Evolutionary conservation across 2,329 filamentous ascomycete species (phyloP).

Genomic region (Corinectria fuckeliana): DNA sequence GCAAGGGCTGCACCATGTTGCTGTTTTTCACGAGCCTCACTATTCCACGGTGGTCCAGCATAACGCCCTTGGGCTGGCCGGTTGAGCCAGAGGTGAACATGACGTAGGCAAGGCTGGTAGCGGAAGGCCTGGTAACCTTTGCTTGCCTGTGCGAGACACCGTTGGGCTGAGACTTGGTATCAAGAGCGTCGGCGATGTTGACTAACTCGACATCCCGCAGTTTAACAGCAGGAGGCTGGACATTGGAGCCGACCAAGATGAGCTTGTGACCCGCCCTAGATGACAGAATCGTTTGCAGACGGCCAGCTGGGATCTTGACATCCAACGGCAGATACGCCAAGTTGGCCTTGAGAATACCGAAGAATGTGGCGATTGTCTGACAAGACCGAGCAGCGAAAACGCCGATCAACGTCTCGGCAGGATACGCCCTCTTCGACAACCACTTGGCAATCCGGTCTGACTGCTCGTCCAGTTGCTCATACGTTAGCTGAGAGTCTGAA

Average conservation of each 20-base stretch:
- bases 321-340: constrained; percentile 29
- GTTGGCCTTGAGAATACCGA: constrained; percentile 26
- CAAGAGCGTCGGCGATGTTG: not conserved
- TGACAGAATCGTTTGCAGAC: constrained; percentile 18
- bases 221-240: not conserved
- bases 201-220: not conserved
- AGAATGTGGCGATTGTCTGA: constrained; percentile 14
- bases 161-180: not conserved
- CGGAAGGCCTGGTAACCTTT: not conserved
- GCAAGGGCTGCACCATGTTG: not conserved
- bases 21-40: constrained; percentile 11
- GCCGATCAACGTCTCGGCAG: constrained; percentile 10
- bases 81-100: constrained; percentile 11
- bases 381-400: constrained; percentile 16
- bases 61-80: constrained; percentile 5
- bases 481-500: constrained; percentile 18
- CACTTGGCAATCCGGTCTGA: constrained; percentile 19
- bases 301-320: constrained; percentile 15
- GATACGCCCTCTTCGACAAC: not conserved
- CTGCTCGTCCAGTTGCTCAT: constrained; percentile 24
- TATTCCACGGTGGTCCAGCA: constrained; percentile 3
- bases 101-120: constrained; percentile 5
- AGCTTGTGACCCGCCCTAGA: constrained; percentile 4
- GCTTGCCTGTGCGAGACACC: not conserved
- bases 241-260: constrained; percentile 1